Evolutionary conservation across 2,329 filamentous ascomycete genomes (phyloP).

Genomic region (Alternaria metachromatica): DNA sequence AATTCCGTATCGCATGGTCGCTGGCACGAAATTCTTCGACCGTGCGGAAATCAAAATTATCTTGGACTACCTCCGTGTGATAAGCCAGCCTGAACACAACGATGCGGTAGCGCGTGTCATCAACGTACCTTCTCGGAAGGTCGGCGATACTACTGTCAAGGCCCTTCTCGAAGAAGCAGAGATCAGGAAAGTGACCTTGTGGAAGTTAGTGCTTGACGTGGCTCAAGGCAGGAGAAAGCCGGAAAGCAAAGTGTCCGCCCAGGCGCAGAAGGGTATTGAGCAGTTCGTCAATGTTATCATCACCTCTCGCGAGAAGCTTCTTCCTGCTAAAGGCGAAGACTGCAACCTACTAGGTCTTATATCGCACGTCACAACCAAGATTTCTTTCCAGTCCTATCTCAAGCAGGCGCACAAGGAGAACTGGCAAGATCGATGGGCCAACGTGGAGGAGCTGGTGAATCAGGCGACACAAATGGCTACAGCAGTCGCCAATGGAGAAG

Average conservation of each 20-base stretch:
- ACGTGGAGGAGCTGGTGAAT: slow-evolving; percentile 84
- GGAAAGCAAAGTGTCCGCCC: slow-evolving; percentile 62
- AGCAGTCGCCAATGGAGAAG: slow-evolving; percentile 51
- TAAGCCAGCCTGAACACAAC: slow-evolving; percentile 84
- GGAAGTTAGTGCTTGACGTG: slow-evolving; percentile 71
- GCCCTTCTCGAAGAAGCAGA: slow-evolving; percentile 79
- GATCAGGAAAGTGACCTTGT: slow-evolving; percentile 70
- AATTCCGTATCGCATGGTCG: slow-evolving; percentile 91
- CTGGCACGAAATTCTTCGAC: slow-evolving; percentile 90
- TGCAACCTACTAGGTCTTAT: slow-evolving; percentile 58
- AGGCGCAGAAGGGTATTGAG: slow-evolving; percentile 64
- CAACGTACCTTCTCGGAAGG: slow-evolving; percentile 80
- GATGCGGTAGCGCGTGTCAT: slow-evolving; percentile 84
- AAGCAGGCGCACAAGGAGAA: slow-evolving; percentile 70
- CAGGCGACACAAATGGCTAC: slow-evolving; percentile 75
- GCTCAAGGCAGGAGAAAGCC: slow-evolving; percentile 60
- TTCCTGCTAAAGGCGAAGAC: slow-evolving; percentile 49
- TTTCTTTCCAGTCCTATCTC: slow-evolving; percentile 77
- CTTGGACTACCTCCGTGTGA: slow-evolving; percentile 85
- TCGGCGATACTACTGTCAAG: slow-evolving; percentile 81
- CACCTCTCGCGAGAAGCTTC: slow-evolving; percentile 62
- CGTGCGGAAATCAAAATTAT: slow-evolving; percentile 85
- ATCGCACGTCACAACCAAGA: slow-evolving; percentile 65
- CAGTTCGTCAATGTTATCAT: slow-evolving; percentile 67
- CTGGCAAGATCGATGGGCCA: slow-evolving; percentile 77